Evolutionary conservation across 176 grass and related monocot species (phyloP).

Genomic region (Poa pratensis): DNA sequence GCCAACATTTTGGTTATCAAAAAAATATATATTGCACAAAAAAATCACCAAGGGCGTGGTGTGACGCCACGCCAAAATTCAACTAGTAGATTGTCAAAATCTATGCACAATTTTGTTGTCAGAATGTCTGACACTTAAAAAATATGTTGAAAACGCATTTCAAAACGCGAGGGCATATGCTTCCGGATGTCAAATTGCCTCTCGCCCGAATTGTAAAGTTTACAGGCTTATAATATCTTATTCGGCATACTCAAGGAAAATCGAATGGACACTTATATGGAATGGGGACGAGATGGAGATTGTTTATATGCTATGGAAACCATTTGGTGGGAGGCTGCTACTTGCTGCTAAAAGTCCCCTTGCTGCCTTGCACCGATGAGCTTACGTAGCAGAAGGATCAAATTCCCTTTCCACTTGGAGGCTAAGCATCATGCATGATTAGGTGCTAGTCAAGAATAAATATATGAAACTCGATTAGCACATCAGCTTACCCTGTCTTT

Average conservation of each 20-base stretch:
- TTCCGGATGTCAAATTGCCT: too few relatives aligned
- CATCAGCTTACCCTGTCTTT: constrained; percentile 18
- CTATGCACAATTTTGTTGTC: too few relatives aligned
- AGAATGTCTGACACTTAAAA: too few relatives aligned
- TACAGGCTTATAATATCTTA: background rate
- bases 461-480: constrained; percentile 9
- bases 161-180: too few relatives aligned
- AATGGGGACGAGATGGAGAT: background rate
- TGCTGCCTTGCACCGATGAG: constrained; percentile 5
- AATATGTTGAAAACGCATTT: too few relatives aligned
- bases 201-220: background rate
- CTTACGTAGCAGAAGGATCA: constrained; percentile 49
- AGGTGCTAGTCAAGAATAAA: constrained; percentile 15
- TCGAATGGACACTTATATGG: background rate
- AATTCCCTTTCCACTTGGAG: constrained; percentile 52
- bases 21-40: too few relatives aligned
- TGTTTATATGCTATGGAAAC: constrained; percentile 45
- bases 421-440: constrained; percentile 34
- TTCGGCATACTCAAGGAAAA: background rate
- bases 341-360: background rate
- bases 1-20: too few relatives aligned
- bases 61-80: too few relatives aligned
- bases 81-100: too few relatives aligned
- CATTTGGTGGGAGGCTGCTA: constrained; percentile 11
- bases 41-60: too few relatives aligned